These are phyloP conservation scores for Podaxis sp. DNA, from an alignment of 768 basidiomycete species.

Conservation along the genomic window DNA sequence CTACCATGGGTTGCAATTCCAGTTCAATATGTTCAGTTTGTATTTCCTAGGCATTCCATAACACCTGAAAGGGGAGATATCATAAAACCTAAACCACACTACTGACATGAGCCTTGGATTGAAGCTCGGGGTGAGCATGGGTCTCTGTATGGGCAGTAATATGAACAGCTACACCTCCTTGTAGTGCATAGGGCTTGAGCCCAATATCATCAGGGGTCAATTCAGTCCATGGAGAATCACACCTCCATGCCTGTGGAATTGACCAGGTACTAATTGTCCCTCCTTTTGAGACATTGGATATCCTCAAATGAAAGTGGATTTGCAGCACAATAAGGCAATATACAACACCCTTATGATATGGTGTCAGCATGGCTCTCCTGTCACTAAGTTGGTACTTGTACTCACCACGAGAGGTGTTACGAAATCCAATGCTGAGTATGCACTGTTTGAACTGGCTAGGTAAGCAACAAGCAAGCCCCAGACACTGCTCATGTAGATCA, in stretches of 20 bases:
- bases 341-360: neutral
- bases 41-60: no score
- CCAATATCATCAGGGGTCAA: neutral
- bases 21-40: no score
- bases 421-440: constrained; percentile 8
- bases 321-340: constrained; percentile 12
- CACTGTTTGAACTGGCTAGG: neutral
- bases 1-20: no score
- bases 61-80: no score
- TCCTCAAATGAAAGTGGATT: constrained; percentile 5
- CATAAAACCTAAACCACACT: neutral
- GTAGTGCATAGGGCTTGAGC: neutral
- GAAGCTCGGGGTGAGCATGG: neutral
- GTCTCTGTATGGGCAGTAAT: constrained; percentile 1
- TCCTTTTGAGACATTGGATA: neutral
- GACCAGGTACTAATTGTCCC: neutral
- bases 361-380: neutral
- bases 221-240: neutral
- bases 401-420: constrained; percentile 11
- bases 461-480: neutral
- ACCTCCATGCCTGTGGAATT: neutral
- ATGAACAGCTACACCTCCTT: neutral
- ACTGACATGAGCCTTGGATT: neutral
- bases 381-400: neutral
- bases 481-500: neutral